These are phyloP conservation scores for Ambrosia hybrid DNA, from an alignment of 140 eudicot genomes.

Conservation along the genomic window DNA sequence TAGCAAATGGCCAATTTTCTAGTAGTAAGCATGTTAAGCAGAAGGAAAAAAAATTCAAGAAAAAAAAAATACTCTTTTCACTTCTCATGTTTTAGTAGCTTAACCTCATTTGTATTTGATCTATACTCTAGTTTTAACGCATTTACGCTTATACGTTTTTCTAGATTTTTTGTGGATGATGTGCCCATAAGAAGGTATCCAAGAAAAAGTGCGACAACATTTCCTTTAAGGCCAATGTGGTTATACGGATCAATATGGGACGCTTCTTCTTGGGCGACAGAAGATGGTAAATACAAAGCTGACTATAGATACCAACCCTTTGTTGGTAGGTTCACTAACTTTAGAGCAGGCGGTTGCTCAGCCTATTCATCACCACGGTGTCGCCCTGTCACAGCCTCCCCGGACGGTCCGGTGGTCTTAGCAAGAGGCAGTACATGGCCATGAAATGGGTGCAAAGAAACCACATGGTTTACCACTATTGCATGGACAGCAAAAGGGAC, in stretches of 20 bases:
- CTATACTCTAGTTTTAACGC: no score
- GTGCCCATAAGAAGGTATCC: conserved; percentile 88
- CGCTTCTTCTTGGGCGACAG: conserved; percentile 96
- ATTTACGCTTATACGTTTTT: background rate
- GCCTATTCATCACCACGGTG: conserved; percentile 69
- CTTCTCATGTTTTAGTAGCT: no score
- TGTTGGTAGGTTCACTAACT: conserved; percentile 67
- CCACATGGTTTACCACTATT: conserved; percentile 71
- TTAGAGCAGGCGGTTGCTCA: conserved; percentile 75
- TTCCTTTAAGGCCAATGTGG: conserved; percentile 94
- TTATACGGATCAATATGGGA: conserved; percentile 96
- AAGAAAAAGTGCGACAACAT: conserved; percentile 73
- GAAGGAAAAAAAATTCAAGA: no score
- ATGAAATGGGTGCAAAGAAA: conserved; percentile 78
- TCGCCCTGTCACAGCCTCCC: conserved; percentile 75
- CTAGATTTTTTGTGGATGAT: conserved; percentile 87
- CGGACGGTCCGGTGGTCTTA: conserved; percentile 66
- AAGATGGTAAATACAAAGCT: conserved; percentile 86
- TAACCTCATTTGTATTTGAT: no score
- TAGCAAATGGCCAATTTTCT: no score
- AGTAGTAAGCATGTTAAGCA: no score
- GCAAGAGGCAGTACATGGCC: conserved; percentile 46
- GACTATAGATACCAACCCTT: conserved; percentile 84
- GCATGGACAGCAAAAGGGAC: conserved; percentile 74
- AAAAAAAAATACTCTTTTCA: background rate